These are phyloP conservation scores for Ogataea nakhonphanomensis DNA, from an alignment of 805 yeast genomes.

Conservation along the genomic window DNA sequence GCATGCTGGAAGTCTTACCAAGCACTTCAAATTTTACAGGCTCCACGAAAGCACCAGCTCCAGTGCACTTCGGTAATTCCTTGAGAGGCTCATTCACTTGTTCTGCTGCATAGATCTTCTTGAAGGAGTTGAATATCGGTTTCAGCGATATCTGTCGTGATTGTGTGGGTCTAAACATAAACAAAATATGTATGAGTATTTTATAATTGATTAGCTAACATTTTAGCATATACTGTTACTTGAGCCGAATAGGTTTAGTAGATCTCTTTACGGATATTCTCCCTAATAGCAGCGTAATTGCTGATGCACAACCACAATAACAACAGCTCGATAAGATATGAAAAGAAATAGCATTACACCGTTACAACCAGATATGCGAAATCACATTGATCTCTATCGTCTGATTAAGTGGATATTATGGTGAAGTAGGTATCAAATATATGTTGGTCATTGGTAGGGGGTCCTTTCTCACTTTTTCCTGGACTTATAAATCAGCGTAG, in stretches of 20 bases:
- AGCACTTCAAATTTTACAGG: conserved; percentile 40
- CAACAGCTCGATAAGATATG: too few species aligned
- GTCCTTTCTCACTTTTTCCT: background rate
- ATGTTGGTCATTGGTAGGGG: too few species aligned
- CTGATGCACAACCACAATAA: too few species aligned
- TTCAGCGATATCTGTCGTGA: conserved; percentile 17
- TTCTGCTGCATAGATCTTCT: conserved; percentile 3
- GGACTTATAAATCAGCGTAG: conserved; percentile 9
- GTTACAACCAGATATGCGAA: too few species aligned
- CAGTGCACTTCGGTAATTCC: conserved; percentile 38
- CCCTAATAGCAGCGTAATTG: too few species aligned
- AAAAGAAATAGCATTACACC: too few species aligned
- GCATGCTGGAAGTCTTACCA: conserved; percentile 37
- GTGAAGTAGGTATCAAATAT: too few species aligned
- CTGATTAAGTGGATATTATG: too few species aligned
- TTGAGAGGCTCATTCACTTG: conserved; percentile 21
- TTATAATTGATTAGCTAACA: background rate
- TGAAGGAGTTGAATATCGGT: conserved; percentile 15
- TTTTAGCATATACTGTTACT: too few species aligned
- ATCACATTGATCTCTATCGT: too few species aligned
- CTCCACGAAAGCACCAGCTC: conserved; percentile 44
- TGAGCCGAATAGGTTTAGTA: too few species aligned
- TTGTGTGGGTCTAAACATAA: conserved; percentile 9
- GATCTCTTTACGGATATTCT: too few species aligned
- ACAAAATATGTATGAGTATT: background rate